Conservation (phyloP, 352 stramenopile species). For the Pythium oligandrum region DNA sequence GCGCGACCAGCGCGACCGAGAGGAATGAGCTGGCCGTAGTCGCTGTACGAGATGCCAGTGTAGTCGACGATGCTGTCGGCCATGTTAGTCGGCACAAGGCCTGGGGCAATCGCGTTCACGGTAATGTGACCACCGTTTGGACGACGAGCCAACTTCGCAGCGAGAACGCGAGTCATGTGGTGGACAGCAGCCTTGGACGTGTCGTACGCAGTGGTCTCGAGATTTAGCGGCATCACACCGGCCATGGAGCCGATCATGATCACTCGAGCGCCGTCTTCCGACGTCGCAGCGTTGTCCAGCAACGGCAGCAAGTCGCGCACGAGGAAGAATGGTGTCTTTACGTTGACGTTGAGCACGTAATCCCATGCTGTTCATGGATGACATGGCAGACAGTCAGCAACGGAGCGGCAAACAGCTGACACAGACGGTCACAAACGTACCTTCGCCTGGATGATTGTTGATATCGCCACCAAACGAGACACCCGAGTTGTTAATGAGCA, state of each 20-base stretch:
- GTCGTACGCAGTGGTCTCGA: constrained; percentile 93
- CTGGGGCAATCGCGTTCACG: constrained; percentile 93
- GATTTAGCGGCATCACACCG: constrained; percentile 79
- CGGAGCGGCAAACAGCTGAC: background rate
- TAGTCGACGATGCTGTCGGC: constrained; percentile 60
- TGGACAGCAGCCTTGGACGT: constrained; percentile 93
- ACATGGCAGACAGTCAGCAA: too few relatives aligned
- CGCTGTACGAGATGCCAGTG: constrained; percentile 39
- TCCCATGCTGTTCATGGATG: constrained; percentile 68
- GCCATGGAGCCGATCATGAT: constrained; percentile 78
- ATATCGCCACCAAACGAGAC: constrained; percentile 44
- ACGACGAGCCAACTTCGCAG: constrained; percentile 83
- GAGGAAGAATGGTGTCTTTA: constrained; percentile 94
- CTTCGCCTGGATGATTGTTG: constrained; percentile 26
- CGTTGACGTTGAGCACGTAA: constrained; percentile 91
- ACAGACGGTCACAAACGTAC: constrained; percentile 6
- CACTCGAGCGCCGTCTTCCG: constrained; percentile 41
- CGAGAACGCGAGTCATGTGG: constrained; percentile 90
- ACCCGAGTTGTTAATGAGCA: constrained; percentile 95
- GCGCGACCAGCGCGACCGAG: constrained; percentile 76
- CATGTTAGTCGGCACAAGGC: constrained; percentile 92
- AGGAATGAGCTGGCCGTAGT: constrained; percentile 71
- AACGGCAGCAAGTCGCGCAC: constrained; percentile 87
- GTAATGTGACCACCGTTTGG: constrained; percentile 87
- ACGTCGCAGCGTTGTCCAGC: constrained; percentile 61